A percentile compares a stretch with the other conserved stretches of the same genome.
Conservation (phyloP, 1,284 basidiomycete genomes). For the Ceratobasidium sp. region DNA sequence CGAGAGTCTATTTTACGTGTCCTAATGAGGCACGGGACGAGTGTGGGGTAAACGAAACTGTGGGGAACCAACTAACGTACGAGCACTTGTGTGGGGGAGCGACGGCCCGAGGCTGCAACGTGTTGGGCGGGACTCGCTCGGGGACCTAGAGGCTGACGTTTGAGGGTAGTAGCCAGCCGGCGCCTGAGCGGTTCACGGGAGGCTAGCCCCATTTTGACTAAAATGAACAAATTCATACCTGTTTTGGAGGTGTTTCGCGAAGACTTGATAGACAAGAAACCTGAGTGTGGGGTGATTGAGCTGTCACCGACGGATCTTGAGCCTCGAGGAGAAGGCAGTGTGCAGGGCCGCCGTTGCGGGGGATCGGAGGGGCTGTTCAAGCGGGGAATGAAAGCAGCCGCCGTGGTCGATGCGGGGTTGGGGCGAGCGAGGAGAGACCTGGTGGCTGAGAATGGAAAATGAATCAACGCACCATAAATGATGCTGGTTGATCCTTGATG, state of each 20-base stretch:
- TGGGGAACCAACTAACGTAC: not conserved
- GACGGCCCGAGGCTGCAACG: too few relatives aligned
- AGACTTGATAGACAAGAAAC: not conserved
- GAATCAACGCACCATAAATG: not conserved
- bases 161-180: too few relatives aligned
- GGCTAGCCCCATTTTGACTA: too few relatives aligned
- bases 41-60: not conserved
- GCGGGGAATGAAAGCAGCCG: not conserved
- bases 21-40: not conserved
- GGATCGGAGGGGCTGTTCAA: not conserved
- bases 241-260: not conserved
- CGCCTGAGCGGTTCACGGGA: too few relatives aligned
- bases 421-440: not conserved
- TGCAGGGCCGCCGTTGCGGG: not conserved
- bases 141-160: too few relatives aligned
- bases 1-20: slow-evolving; percentile 5
- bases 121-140: too few relatives aligned
- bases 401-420: not conserved
- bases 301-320: not conserved
- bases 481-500: too few relatives aligned
- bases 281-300: not conserved
- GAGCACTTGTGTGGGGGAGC: too few relatives aligned
- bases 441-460: not conserved
- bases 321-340: not conserved
- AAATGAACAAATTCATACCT: too few relatives aligned